These are phyloP conservation scores for Leccinum griseonigrum DNA, from an alignment of 1,284 basidiomycete genomes.

Conservation along the genomic window DNA sequence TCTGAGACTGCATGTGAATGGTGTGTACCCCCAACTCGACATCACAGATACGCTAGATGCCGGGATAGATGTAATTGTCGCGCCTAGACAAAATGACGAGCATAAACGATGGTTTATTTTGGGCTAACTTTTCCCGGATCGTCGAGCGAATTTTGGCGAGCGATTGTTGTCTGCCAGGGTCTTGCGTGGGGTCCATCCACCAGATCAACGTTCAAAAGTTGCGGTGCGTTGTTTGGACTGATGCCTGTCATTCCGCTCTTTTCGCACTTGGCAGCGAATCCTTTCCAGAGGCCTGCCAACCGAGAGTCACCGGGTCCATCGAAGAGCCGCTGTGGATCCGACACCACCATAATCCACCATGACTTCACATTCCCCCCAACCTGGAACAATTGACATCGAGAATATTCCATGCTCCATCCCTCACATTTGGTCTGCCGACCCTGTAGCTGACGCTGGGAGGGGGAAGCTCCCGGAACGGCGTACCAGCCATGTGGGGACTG, in stretches of 20 bases:
- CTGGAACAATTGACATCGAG: conserved; percentile 60
- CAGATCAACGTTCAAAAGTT: conserved; percentile 36
- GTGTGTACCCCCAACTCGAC: conserved; percentile 68
- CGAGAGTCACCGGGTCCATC: conserved; percentile 39
- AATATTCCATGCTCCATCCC: conserved; percentile 71
- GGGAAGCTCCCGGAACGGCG: conserved; percentile 61
- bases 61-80: conserved; percentile 72
- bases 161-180: conserved; percentile 42
- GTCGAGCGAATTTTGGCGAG: conserved; percentile 40
- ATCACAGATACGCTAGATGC: conserved; percentile 72
- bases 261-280: conserved; percentile 51
- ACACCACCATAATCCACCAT: conserved; percentile 62
- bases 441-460: conserved; percentile 57
- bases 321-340: conserved; percentile 43
- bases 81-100: conserved; percentile 60
- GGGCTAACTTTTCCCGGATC: conserved; percentile 35
- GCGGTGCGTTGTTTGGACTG: conserved; percentile 28
- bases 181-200: conserved; percentile 30
- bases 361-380: conserved; percentile 43
- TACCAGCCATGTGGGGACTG: conserved; percentile 51
- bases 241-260: conserved; percentile 49
- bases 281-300: conserved; percentile 42
- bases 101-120: conserved; percentile 47
- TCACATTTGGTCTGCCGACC: conserved; percentile 41
- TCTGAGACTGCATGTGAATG: conserved; percentile 55